Evolutionary conservation across 179 eudicot species (phyloP), one percentile per base, ranked within the genome.

Genomic region (Pouteria campechiana): DNA sequence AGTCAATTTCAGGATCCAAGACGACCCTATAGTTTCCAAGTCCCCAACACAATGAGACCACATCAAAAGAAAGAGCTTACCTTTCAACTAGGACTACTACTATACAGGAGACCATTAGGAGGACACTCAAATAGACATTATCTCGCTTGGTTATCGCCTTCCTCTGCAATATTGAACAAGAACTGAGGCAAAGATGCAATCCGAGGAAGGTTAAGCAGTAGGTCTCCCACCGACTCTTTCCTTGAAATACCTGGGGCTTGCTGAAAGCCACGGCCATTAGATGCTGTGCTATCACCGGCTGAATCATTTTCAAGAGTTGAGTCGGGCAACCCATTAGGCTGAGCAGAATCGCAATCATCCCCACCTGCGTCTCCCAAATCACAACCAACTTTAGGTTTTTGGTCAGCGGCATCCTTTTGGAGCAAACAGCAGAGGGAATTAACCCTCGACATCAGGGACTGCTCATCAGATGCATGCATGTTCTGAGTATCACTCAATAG

Each of bases 341-440:
- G 63, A 24, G 40, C 41, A 17, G 17, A 25, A 18, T 21, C 30
- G 32, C 51, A 46, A 24, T 28, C 63, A 18, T 18, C 46, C 19
- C 20, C 25, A 17, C 28, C 21, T 7, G 13, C 15, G 43, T 58
- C 45, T 37, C 33, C 41, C 22, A 30, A 46, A 17, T 59, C 69
- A 7, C 37, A 29, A 8, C 38, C 52, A 6, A 17, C 37, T 5
- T 42, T 69, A 3, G 16, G 33, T 21, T 32, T 58, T 22, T 61
- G 61, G 25, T 21, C 55, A 2, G 41, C 5, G 11, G 72, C 56
- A 31, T 87, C 96, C 61, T 64, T 83, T 52, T 81, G 97, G 10
- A 89, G 68, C 39, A 89, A 93, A 66, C 95, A 89, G 54, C 95
- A 89, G 30, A 89, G 89, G 42, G 95, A 89, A 37, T 89, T 72